phyloP scores from a whole-genome alignment of 495 filamentous ascomycete species.

The Articulospora tetracladia region DNA sequence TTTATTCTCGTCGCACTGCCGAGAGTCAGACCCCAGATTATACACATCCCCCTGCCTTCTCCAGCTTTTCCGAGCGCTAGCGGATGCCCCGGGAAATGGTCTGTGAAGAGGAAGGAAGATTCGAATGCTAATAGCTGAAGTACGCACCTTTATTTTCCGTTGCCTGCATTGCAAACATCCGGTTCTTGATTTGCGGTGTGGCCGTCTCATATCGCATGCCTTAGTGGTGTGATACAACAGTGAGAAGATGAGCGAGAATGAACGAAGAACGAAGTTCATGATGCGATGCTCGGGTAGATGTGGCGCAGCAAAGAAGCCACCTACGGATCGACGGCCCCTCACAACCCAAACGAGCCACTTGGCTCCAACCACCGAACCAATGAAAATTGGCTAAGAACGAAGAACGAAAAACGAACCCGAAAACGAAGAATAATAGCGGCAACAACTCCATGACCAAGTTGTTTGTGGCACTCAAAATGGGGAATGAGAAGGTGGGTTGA shows the following conservation, averaged over 20 bases:
- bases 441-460: too few relatives aligned
- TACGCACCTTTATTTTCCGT: conserved; percentile 8
- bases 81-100: neutral
- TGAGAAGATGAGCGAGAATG: neutral
- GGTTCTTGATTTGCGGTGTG: conserved; percentile 13
- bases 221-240: neutral
- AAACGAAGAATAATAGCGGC: too few relatives aligned
- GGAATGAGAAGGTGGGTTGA: too few relatives aligned
- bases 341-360: too few relatives aligned
- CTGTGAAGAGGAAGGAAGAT: neutral
- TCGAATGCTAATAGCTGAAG: neutral
- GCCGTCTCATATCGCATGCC: neutral
- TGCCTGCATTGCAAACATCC: conserved; percentile 12
- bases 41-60: neutral
- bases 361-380: too few relatives aligned
- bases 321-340: too few relatives aligned
- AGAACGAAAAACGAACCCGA: too few relatives aligned
- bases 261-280: neutral
- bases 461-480: too few relatives aligned
- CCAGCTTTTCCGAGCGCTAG: neutral
- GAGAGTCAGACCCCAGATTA: neutral
- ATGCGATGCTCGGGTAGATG: neutral
- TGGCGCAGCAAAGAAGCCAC: too few relatives aligned
- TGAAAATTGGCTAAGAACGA: too few relatives aligned
- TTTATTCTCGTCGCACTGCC: neutral